Evolutionary conservation across 1,284 basidiomycete species (phyloP).

Genomic region (Macrocystidia cucumis): DNA sequence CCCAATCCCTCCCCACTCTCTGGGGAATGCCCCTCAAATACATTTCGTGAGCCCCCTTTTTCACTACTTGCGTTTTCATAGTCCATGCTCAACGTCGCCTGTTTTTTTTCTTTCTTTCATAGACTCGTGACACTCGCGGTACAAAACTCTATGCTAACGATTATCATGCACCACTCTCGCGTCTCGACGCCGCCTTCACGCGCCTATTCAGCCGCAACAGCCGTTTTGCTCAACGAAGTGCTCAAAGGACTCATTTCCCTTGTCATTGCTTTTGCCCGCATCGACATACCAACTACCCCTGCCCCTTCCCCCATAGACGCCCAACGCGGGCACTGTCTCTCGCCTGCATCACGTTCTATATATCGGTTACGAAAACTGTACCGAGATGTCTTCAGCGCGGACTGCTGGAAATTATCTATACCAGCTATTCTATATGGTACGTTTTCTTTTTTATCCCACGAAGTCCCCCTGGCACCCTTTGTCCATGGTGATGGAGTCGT

Average conservation of each 20-base stretch:
- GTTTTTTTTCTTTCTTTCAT: constrained; percentile 6
- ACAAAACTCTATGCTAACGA: constrained; percentile 85
- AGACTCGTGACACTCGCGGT: constrained; percentile 88
- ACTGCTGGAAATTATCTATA: constrained; percentile 96
- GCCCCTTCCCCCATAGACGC: neutral
- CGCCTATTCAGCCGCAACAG: constrained; percentile 57
- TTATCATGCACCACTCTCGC: constrained; percentile 94
- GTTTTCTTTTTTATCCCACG: constrained; percentile 2
- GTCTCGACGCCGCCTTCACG: constrained; percentile 71
- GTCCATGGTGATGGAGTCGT: too few species aligned
- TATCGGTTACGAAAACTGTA: constrained; percentile 10
- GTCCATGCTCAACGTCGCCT: constrained; percentile 2
- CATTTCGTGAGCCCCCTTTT: constrained; percentile 54
- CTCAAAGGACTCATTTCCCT: constrained; percentile 1
- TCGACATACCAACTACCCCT: neutral
- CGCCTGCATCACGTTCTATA: neutral
- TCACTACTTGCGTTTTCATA: constrained; percentile 4
- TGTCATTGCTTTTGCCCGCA: neutral
- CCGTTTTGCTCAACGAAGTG: neutral
- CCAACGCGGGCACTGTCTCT: neutral
- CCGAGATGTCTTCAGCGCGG: constrained; percentile 47
- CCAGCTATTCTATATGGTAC: constrained; percentile 82
- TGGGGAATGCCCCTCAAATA: constrained; percentile 74
- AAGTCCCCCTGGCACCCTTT: neutral
- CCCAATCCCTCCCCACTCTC: constrained; percentile 40